phyloP scores from a whole-genome alignment of 345 rosid genomes.

The Trapa incisa region DNA sequence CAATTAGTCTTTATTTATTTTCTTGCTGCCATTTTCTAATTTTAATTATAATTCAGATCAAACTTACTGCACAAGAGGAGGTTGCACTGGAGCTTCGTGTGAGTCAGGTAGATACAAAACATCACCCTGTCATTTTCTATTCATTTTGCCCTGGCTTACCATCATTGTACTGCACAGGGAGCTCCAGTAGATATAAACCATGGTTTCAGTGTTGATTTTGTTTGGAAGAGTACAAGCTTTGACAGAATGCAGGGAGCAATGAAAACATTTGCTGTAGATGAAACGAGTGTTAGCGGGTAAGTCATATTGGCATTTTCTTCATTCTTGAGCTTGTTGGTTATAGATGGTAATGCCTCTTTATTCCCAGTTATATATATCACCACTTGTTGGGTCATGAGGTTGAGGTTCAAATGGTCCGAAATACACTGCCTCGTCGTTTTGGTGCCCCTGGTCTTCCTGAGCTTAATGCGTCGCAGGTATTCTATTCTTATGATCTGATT shows the following conservation, averaged over 20 bases:
- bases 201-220: conserved; percentile 97
- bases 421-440: conserved; percentile 84
- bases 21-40: not conserved
- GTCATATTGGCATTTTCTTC: conserved; percentile 12
- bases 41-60: conserved; percentile 40
- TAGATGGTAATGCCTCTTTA: not conserved
- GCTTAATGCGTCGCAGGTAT: conserved; percentile 96
- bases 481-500: not conserved
- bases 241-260: conserved; percentile 99
- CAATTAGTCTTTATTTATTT: not conserved
- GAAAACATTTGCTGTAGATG: conserved; percentile 99
- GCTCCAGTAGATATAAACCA: conserved; percentile 89
- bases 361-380: conserved; percentile 73
- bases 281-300: conserved; percentile 99
- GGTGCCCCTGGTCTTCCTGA: conserved; percentile 99
- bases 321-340: not conserved
- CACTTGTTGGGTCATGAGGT: conserved; percentile 97
- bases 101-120: conserved; percentile 55
- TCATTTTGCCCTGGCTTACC: conserved; percentile 1
- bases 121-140: not conserved
- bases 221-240: conserved; percentile 99
- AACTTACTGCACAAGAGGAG: conserved; percentile 95
- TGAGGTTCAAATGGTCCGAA: conserved; percentile 93
- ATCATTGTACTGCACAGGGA: conserved; percentile 39
- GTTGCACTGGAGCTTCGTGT: conserved; percentile 99